Base-by-base conservation (phyloP, 2,329 filamentous ascomycete species). In the Pyrenophora seminiperda region DNA sequence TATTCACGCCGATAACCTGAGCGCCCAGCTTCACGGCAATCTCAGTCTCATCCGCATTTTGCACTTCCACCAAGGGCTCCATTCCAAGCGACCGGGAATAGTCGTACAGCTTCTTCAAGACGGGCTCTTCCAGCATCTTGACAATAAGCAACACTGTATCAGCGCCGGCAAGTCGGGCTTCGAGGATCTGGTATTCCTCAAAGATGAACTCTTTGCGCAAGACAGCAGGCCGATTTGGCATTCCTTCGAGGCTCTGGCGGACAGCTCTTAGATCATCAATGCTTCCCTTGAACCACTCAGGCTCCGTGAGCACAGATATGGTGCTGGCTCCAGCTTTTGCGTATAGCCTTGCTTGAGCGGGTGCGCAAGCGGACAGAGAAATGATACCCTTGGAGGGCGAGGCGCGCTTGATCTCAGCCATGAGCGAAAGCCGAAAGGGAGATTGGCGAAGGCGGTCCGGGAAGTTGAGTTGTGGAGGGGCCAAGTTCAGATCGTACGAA, bases 231-330 rank as follows among this genome's bases (percentile, higher is more conserved):
- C 94, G 83, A 70, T 97, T 95, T 1, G 90, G 87, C 87, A 99
- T 91, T 10, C 89, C 88, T 63, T 91, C 85, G n/a, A 99, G 78
- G 40, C 90, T 91, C 73, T 93, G 89, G 36, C 94, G 85, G 22
- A 97, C 94, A 27, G 88, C 85, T 53, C 89, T 85, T 45, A 99
- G 77, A 70, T 99, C 94, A 50, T 99, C 93, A 53, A 99, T 92
- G 73, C 89, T 96, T 39, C 94, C 94, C 76, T 97, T 97, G 80
- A 99, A 99, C 94, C 94, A 99, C 68, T 97, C 89, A 0, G 95
- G 94, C 75, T 99, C 94, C 0, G 94, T 99, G 38, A 99, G 82
- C n/a, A 99, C 94, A 1, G 94, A 97, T 60, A 99, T 99, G 31
- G 96, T 91, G 70, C 93, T 97, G 39, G 94, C 94, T 11, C 94